Base-by-base conservation (phyloP, 1,139 yeast genomes). In the Magnusiomyces tetraspermus region DNA sequence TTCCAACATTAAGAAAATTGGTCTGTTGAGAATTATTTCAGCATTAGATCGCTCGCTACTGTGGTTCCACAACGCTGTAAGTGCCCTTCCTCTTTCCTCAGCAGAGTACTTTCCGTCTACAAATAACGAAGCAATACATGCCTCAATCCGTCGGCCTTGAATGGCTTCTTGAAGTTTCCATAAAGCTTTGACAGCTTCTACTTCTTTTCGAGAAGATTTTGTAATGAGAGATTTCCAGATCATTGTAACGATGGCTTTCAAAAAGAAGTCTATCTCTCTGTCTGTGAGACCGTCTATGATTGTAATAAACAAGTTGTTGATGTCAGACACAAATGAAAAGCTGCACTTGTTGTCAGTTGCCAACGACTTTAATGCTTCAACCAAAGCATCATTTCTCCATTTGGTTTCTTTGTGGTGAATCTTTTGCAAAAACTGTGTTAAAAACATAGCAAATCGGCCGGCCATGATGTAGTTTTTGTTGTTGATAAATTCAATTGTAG, bases 1-100 rank as follows among this genome's bases (percentile, higher is more conserved):
- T 62, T 88, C 96, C 21, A 87, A 63, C 13, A 87, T 69, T 3
- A 87, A 63, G 56, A 82, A 80, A n/a, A 88, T 67, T 0, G 95
- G 92, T 54, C 83, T 73, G 13, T 76, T 71, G 23, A 88, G 67
- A 8, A 89, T 69, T 0, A 66, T 61, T 13, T 76, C 77, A 17
- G 68, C 71, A 37, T 68, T 68, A 15, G 64, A 59, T 3, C 75
- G 69, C 38, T 70, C 70, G 19, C 69, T 64, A 30, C 76, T 65
- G 54, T 70, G 71, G 8, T 60, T 59, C 80, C 80, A 76, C 17
- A 76, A 56, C 1, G 68, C 64, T 8, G 66, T 56, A 44, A 73
- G 67, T 13, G 76, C 72, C 8, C 58, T 53, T 3, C 65, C 63
- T 1, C 61, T 53, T 11, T 51, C 57, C 3, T 55, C 57, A 1